Base-by-base conservation (phyloP, 768 basidiomycete species). In the Termitomyces sp. region DNA sequence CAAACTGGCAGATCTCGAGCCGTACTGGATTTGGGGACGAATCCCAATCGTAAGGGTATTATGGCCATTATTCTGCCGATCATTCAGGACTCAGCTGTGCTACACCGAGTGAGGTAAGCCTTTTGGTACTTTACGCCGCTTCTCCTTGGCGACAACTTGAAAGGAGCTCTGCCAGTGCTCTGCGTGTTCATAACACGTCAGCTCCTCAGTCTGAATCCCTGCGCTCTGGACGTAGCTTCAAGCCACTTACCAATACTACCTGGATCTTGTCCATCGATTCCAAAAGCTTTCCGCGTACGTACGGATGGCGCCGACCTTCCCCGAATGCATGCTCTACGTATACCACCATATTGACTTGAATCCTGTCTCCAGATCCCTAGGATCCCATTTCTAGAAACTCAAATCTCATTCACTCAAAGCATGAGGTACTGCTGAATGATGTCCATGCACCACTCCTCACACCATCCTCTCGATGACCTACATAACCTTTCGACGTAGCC, bases 271-370 rank as follows among this genome's bases (percentile, higher is more conserved):
- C 28, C 13, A 42, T 28, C 40, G 40, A 44, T 44, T n/a, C 40
- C 18, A 33, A 44, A 55, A 42, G 55, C 55, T 55, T 32, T 55
- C 55, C 55, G 40, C 28, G 40, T 55, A 55, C 55, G 40, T 44
- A 55, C 28, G 39, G 40, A 55, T 44, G 55, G 40, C 28, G 28
- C 42, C 18, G 39, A 24, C 18, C 39, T 55, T 35, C 32, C 54
- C 39, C 18, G 12, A 40, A 40, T 18, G 35, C 36, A n/a, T 58
- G 16, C 24, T 18, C 57, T 45, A 49, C 49, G 9, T 54, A 15
- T 54, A 28, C 39, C 38, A 28, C 39, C 38, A 28, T 18, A 24
- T 16, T 40, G 39, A 16, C 52, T 39, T 39, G 22, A 54, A 39
- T 8, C 4, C 38, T 54, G 36, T 16, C 52, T 54, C 7, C 36